Base-by-base conservation (phyloP, 306 rosid species). In the Trifolium fragiferum region DNA sequence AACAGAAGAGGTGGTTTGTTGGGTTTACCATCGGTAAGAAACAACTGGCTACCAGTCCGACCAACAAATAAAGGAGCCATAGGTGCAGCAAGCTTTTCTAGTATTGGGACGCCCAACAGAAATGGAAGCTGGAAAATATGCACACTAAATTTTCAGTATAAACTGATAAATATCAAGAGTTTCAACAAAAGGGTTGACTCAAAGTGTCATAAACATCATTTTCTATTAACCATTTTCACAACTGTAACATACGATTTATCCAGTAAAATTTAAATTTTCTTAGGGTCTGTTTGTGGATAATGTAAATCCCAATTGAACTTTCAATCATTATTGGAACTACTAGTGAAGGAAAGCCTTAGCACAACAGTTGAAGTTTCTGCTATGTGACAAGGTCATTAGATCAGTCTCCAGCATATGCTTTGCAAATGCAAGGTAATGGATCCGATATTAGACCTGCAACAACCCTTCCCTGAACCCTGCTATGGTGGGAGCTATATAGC, bases 1-100 rank as follows among this genome's bases (percentile, higher is more conserved):
- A 91, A 84, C 63, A 94, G 92, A 80, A 94, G 97, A 35, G 98
- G 97, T 10, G 95, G 95, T 68, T 66, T 92, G 53, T 91, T 86
- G 43, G 97, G 90, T 83, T 84, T 88, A 57, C 96, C 98, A 81
- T 94, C 93, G 25, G 97, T 94, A 62, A 94, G 90, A 83, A 94
- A 94, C 81, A 94, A 79, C 86, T 94, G 98, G 68, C 95, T 91
- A 25, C 98, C 98, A 70, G 97, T 91, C 72, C 83, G 91, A 43
- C 98, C 95, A 70, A 85, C 93, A 65, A 94, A 35, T 77, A 94
- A 65, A 57, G 96, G 96, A 80, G 98, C 98, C 35, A 94, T 74
- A 1, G 97, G 98, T 10, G 79, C 86, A 75, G 87, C 96, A 72
- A 94, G 82, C 83, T 90, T 94, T 84, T 94, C 98, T 15, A 91